A percentile compares a stretch with the other conserved stretches of the same genome.
Evolutionary conservation across 2,329 filamentous ascomycete species (phyloP).

Genomic region (Eutypa lata): DNA sequence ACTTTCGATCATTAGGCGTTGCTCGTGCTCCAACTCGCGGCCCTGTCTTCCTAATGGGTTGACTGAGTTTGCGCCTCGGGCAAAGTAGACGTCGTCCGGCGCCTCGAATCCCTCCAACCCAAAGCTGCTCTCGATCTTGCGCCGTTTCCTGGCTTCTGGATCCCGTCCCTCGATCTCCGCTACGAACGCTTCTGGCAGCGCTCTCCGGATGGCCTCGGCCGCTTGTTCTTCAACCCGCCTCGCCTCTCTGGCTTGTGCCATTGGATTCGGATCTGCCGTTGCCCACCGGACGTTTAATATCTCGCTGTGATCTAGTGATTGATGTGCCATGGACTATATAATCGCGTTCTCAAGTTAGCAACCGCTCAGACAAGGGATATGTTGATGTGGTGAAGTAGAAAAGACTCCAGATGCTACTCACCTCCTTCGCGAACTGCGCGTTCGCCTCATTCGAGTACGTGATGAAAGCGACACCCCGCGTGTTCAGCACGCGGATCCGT

Average conservation of each 20-base stretch:
- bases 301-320: constrained; percentile 86
- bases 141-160: constrained; percentile 79
- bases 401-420: neutral
- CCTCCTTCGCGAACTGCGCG: constrained; percentile 77
- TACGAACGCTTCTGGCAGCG: constrained; percentile 84
- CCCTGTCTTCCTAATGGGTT: constrained; percentile 57
- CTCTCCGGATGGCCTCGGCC: constrained; percentile 85
- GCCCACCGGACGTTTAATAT: constrained; percentile 96
- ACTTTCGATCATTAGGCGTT: constrained; percentile 55
- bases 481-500: constrained; percentile 81
- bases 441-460: constrained; percentile 92
- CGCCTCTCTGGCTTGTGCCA: constrained; percentile 89
- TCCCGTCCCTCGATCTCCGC: constrained; percentile 92
- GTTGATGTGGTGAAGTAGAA: no score
- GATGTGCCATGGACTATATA: constrained; percentile 88
- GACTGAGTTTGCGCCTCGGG: constrained; percentile 67
- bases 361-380: neutral
- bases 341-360: constrained; percentile 47
- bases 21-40: constrained; percentile 61
- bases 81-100: constrained; percentile 91
- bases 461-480: constrained; percentile 87
- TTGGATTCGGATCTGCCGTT: constrained; percentile 91
- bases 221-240: constrained; percentile 91
- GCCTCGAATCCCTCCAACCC: constrained; percentile 90
- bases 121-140: constrained; percentile 86